These are phyloP conservation scores for Fusarium sp. DNA, from an alignment of 2,329 filamentous ascomycete genomes.

Conservation along the genomic window DNA sequence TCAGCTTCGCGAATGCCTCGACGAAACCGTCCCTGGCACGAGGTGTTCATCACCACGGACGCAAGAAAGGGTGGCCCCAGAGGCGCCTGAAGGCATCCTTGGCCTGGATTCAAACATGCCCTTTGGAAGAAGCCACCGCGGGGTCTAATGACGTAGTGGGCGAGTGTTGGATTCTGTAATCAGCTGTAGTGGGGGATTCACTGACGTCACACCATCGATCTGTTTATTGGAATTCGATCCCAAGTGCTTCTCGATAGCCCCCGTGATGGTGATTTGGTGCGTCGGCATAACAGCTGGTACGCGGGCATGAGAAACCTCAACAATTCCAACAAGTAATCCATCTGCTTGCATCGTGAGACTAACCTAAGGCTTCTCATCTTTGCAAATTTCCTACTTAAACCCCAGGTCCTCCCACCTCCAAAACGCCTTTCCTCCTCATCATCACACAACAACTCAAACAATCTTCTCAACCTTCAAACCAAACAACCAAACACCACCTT, in stretches of 20 bases:
- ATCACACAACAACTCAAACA: slow-evolving; percentile 31
- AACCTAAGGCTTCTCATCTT: slow-evolving; percentile 9
- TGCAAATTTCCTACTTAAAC: slow-evolving; percentile 38
- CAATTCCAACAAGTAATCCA: not conserved
- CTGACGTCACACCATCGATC: slow-evolving; percentile 34
- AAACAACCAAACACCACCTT: slow-evolving; percentile 13
- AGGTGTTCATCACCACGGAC: slow-evolving; percentile 19
- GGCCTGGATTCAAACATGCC: slow-evolving; percentile 20
- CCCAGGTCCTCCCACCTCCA: slow-evolving; percentile 16
- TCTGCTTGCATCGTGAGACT: slow-evolving; percentile 16
- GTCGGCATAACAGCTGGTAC: slow-evolving; percentile 19
- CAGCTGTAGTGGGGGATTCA: not conserved
- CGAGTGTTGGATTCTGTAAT: slow-evolving; percentile 1
- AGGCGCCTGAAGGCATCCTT: slow-evolving; percentile 18
- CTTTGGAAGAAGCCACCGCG: slow-evolving; percentile 14
- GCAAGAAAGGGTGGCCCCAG: slow-evolving; percentile 20
- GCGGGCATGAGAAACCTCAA: not conserved
- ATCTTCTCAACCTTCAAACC: slow-evolving; percentile 30
- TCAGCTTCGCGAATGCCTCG: slow-evolving; percentile 7
- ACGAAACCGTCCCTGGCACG: not conserved
- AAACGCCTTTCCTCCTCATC: not conserved
- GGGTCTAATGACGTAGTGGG: slow-evolving; percentile 33
- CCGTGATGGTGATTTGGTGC: not conserved
- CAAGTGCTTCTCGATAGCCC: slow-evolving; percentile 18
- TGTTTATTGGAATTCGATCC: not conserved